Evolutionary conservation across 2,329 filamentous ascomycete species (phyloP).

Genomic region (Fusarium verticillioides): DNA sequence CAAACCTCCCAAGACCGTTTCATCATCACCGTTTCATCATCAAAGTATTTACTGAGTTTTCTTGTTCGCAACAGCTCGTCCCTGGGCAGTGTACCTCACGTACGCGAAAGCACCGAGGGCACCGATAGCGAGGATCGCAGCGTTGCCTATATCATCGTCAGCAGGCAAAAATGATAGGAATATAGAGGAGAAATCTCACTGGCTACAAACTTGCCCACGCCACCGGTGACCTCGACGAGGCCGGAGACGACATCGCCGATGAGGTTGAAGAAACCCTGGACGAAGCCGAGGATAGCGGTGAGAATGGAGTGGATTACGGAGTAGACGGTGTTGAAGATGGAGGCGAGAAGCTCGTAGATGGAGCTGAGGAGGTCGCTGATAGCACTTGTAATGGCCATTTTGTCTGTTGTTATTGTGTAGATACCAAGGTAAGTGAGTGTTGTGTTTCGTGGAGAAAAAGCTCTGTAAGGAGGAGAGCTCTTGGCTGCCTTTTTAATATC

Average conservation of each 20-base stretch:
- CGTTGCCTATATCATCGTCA: conserved; percentile 47
- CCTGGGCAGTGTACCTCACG: conserved; percentile 49
- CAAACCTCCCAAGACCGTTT: background rate
- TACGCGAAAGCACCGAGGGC: conserved; percentile 49
- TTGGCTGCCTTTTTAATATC: conserved; percentile 6
- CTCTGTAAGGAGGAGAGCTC: background rate
- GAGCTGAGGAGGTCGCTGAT: conserved; percentile 54
- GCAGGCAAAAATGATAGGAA: background rate
- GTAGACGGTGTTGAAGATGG: conserved; percentile 51
- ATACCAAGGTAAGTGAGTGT: background rate
- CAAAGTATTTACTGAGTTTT: conserved; percentile 45
- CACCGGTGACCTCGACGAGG: conserved; percentile 51
- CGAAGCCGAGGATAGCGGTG: conserved; percentile 49
- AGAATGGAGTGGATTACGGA: conserved; percentile 50
- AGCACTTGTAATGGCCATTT: conserved; percentile 51
- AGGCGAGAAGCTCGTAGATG: conserved; percentile 55
- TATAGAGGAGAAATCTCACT: conserved; percentile 41
- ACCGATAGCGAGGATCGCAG: conserved; percentile 49
- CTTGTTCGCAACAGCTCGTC: conserved; percentile 44
- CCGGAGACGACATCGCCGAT: conserved; percentile 51
- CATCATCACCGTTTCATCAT: background rate
- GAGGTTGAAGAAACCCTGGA: conserved; percentile 52
- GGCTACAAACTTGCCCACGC: conserved; percentile 53
- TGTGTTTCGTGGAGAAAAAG: background rate
- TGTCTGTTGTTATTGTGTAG: background rate